Percentiles rank a stretch among this genome's conserved stretches.
Conservation (phyloP, 2,329 filamentous ascomycete species). For the Xylaria sp. region DNA sequence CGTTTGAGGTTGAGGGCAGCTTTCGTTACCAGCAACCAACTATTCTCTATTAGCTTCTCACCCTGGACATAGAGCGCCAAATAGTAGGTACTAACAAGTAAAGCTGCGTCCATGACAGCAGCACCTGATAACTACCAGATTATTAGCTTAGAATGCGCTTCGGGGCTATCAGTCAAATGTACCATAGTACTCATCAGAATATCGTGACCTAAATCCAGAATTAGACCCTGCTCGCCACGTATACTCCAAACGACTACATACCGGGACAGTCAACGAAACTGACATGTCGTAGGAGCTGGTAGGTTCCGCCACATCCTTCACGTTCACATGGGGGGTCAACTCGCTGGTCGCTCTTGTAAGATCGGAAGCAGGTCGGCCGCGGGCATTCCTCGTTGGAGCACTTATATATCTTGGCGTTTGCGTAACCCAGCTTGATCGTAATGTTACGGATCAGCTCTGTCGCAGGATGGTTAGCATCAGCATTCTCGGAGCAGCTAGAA, state of each 20-base stretch:
- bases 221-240: conserved; percentile 15
- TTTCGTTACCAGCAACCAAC: conserved; percentile 89
- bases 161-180: not conserved
- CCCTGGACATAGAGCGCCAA: not conserved
- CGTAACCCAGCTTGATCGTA: conserved; percentile 69
- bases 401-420: conserved; percentile 55
- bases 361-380: conserved; percentile 92
- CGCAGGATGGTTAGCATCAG: conserved; percentile 11
- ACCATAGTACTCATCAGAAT: conserved; percentile 99
- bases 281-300: conserved; percentile 88
- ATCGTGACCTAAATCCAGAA: conserved; percentile 74
- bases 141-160: conserved; percentile 16
- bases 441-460: conserved; percentile 98
- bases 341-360: conserved; percentile 99
- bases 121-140: conserved; percentile 82
- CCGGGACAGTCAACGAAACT: conserved; percentile 97
- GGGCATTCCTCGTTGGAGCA: conserved; percentile 93
- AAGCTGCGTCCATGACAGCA: conserved; percentile 98
- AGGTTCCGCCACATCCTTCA: conserved; percentile 87
- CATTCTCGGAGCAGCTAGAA: not conserved
- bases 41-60: conserved; percentile 22
- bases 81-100: conserved; percentile 73
- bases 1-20: conserved; percentile 97
- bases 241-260: conserved; percentile 17
- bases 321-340: conserved; percentile 96